phyloP scores from a whole-genome alignment of 148 eudicot species.

The Rhododendron ferrugineum region DNA sequence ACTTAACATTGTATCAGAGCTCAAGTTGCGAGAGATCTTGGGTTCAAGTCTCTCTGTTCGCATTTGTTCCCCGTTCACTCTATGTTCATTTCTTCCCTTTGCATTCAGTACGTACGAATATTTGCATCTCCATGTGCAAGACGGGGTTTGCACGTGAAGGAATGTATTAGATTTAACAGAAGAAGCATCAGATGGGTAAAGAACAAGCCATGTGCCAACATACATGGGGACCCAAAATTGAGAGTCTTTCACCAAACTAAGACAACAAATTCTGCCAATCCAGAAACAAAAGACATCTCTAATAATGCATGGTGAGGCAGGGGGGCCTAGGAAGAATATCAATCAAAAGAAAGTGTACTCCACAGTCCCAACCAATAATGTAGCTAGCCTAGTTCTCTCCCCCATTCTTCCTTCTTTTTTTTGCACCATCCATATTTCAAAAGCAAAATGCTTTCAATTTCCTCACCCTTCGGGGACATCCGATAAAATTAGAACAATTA shows the following conservation, averaged over 20 bases:
- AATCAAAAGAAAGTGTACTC: not conserved
- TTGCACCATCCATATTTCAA: not conserved
- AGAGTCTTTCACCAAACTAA: not conserved
- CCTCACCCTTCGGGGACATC: not conserved
- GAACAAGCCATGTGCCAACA: not conserved
- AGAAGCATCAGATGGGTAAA: not conserved
- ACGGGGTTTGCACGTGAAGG: too few species aligned
- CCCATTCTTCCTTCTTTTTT: not conserved
- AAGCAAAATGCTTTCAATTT: not conserved
- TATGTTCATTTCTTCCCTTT: not conserved
- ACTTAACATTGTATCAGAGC: not conserved
- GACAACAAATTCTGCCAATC: not conserved
- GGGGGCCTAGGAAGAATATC: not conserved
- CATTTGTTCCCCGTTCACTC: not conserved
- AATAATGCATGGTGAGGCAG: not conserved
- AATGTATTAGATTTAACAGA: too few species aligned
- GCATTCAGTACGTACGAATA: too few species aligned
- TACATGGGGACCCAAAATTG: not conserved
- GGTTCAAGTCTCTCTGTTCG: not conserved
- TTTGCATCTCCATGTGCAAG: not conserved
- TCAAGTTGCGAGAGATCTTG: too few species aligned
- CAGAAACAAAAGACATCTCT: not conserved
- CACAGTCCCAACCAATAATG: not conserved
- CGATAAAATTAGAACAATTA: too few species aligned
- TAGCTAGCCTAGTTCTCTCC: not conserved